Percentiles rank a stretch among this genome's conserved stretches.
These are phyloP conservation scores for Vickermania ingenoplastis DNA, from an alignment of 208 protist species.

Conservation along the genomic window DNA sequence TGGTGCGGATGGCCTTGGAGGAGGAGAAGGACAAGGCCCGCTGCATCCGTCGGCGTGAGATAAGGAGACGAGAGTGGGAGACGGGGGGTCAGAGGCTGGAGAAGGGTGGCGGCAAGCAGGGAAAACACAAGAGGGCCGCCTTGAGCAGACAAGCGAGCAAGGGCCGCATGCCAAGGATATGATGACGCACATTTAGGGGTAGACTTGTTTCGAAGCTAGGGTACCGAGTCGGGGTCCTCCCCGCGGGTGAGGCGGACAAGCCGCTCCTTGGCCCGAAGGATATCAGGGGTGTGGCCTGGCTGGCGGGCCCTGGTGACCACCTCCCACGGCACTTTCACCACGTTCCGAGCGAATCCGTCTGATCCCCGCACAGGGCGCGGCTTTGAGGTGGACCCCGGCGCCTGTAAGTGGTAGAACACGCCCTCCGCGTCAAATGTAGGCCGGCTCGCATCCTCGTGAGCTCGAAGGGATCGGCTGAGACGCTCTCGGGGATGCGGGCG, in stretches of 20 bases:
- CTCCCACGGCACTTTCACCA: slow-evolving; percentile 83
- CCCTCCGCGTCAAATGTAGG: slow-evolving; percentile 81
- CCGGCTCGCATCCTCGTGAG: background rate
- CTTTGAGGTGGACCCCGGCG: slow-evolving; percentile 24
- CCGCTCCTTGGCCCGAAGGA: slow-evolving; percentile 72
- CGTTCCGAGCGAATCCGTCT: slow-evolving; percentile 25
- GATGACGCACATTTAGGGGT: no score
- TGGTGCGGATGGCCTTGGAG: no score
- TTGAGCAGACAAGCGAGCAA: no score
- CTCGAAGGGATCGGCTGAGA: background rate
- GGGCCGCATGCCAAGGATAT: no score
- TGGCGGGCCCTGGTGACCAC: slow-evolving; percentile 55
- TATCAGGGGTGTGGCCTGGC: slow-evolving; percentile 59
- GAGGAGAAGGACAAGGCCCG: no score
- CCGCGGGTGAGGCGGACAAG: slow-evolving; percentile 76
- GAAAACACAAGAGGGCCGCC: no score
- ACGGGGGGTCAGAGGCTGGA: no score
- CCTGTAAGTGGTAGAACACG: slow-evolving; percentile 71
- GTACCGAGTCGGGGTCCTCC: slow-evolving; percentile 76
- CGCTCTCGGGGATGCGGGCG: background rate
- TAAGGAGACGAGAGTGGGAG: no score
- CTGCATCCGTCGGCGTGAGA: no score
- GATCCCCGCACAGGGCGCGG: slow-evolving; percentile 54
- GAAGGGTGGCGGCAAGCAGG: no score
- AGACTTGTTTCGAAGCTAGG: slow-evolving; percentile 17